Evolutionary conservation across 1,284 basidiomycete genomes (phyloP), one percentile per base, ranked within the genome.

Genomic region (Stygiomarasmius scandens): DNA sequence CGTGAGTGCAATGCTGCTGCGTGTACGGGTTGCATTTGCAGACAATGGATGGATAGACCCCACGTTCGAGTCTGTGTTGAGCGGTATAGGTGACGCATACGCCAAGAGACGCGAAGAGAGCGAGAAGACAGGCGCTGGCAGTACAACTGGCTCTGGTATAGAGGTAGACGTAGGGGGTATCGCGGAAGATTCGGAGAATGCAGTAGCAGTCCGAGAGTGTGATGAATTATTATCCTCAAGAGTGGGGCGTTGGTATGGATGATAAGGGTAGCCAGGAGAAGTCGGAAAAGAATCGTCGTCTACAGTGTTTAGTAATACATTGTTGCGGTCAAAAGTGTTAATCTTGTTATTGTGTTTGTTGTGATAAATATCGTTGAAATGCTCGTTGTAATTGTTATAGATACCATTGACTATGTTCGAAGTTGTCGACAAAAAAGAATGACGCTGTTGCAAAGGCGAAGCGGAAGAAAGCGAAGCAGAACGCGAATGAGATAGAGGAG

Each of bases 101-200:
- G 86, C 87, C 6, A 91, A 75, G 20, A 90, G 77, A 12, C 88
- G 83, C 45, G 77, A 72, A 19, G 83, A 85, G 14, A 89, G 75
- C 4, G 86, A 76, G 64, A 84, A 90, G 9, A 87, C 71, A 2
- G 85, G 82, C 23, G 65, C 70, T 1, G 76, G 76, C 16, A 53
- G 49, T 9, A 57, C 55, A 41, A 49, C 34, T 23, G 54, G 45
- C n/a, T 53, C 53, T 29, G 49, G 52, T 52, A 60, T 43, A 29
- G 43, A 27, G 16, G 43, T 50, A 27, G 52, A 50, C n/a, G 49
- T 34, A 22, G 22, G 20, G 45, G 38, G 27, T 27, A 55, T 10
- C 22, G 45, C 20, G 23, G 41, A 27, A 29, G 49, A 41, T 12
- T 52, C 48, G 20, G 24, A 29, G 27, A 48, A 58, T 56, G 6